Base-by-base conservation (phyloP, 352 stramenopile species). In the Ophiocytium majus region DNA sequence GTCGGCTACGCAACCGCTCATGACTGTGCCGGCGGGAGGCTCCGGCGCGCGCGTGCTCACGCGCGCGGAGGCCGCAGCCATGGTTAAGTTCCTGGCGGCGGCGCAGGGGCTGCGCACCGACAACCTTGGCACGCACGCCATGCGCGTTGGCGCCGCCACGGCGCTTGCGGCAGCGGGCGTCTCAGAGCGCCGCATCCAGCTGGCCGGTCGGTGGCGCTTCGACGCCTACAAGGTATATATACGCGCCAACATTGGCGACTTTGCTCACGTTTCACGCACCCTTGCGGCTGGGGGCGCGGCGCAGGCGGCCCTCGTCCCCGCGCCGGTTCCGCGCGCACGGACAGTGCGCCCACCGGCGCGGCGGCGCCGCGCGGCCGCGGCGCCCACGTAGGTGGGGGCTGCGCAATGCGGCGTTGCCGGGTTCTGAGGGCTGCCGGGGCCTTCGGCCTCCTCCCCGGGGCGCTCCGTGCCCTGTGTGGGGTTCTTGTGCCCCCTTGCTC, bases 181-280 rank as follows among this genome's bases (percentile, higher is more conserved):
- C 5, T 17, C 64, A 37, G 64, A 76, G 64, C 34, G 31, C 31
- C 31, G 5, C 31, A 76, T 76, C 34, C 5, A 37, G 17, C 31
- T 37, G 5, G 64, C 64, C 31, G 64, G 64, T 17, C 31, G 17
- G 17, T 76, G 64, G 64, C 31, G 34, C 5, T 76, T 17, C 5
- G 64, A 76, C 34, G 64, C 64, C 5, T 76, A 76, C 64, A 37
- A 37, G 34, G 31, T 34, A 17, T 76, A 76, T 17, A 76, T 76
- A 14, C 31, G 64, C 43, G 14, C 5, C 43, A 57, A 14, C 14
- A 14, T 14, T 14, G 43, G 5, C 5, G 43, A 57, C 43, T 57
- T 57, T 57, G 43, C 43, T 5, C 43, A 14, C 43, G 14, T 57
- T n/a, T n/a, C n/a, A n/a, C n/a, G n/a, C n/a, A n/a, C n/a, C n/a